Evolutionary conservation across 1,139 yeast species (phyloP).

Genomic region (Nakaseomyces delphensis): DNA sequence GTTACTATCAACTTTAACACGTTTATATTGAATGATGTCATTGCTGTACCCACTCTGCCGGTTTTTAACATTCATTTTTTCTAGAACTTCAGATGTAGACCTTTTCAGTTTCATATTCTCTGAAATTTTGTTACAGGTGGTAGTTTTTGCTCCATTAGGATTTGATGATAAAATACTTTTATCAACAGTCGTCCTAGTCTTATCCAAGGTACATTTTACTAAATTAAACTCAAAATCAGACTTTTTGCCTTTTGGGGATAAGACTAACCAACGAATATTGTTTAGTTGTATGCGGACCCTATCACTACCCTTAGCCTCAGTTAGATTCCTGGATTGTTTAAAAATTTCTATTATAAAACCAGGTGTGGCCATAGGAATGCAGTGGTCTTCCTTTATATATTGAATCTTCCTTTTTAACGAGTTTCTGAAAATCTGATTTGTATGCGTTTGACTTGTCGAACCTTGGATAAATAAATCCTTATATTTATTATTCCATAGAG

Average conservation of each 20-base stretch:
- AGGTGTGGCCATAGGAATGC: constrained; percentile 32
- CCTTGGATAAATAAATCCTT: constrained; percentile 22
- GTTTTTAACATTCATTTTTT: neutral
- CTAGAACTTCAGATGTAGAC: constrained; percentile 3
- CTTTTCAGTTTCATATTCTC: constrained; percentile 1
- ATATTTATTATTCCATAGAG: constrained; percentile 27
- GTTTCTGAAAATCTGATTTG: constrained; percentile 25
- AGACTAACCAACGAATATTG: constrained; percentile 28
- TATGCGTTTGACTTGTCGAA: constrained; percentile 9
- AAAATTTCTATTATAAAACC: constrained; percentile 28
- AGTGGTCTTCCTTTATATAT: constrained; percentile 40
- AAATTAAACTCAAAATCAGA: constrained; percentile 17
- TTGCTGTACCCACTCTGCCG: neutral
- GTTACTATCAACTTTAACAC: neutral
- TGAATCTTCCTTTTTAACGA: constrained; percentile 34
- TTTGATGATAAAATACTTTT: constrained; percentile 4
- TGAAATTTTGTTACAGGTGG: neutral
- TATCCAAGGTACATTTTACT: neutral
- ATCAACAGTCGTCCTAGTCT: constrained; percentile 4
- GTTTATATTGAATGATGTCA: neutral
- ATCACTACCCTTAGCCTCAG: constrained; percentile 2
- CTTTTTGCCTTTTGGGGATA: constrained; percentile 26
- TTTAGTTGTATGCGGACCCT: constrained; percentile 16
- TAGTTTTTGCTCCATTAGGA: neutral
- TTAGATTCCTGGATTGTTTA: constrained; percentile 10